Percentiles rank a stretch among this genome's conserved stretches.
Evolutionary conservation across 345 rosid genomes (phyloP).

Genomic region (Limnanthes douglasii): DNA sequence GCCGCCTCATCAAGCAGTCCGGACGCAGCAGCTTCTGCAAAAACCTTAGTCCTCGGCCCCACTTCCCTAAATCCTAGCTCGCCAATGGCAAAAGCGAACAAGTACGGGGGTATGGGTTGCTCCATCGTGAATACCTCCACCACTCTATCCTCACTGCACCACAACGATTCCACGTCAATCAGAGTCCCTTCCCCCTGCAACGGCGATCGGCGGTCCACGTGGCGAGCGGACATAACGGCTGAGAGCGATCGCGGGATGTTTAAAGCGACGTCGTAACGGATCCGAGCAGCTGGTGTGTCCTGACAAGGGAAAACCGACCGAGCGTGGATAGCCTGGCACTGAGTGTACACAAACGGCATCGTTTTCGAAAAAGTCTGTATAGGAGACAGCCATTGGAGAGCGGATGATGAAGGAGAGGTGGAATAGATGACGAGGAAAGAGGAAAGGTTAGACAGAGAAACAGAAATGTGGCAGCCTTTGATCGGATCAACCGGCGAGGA

Average conservation of each 20-base stretch:
- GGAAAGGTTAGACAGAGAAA: constrained; percentile 28
- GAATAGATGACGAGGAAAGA: constrained; percentile 33
- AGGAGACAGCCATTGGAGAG: constrained; percentile 84
- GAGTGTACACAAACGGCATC: constrained; percentile 69
- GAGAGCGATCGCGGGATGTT: constrained; percentile 57
- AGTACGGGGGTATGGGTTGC: constrained; percentile 83
- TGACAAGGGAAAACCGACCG: constrained; percentile 90
- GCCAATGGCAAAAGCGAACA: constrained; percentile 89
- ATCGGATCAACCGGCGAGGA: constrained; percentile 27
- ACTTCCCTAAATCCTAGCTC: constrained; percentile 67
- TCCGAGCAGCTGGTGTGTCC: constrained; percentile 85
- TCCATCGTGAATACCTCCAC: constrained; percentile 89
- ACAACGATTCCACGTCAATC: constrained; percentile 19
- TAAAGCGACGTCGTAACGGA: constrained; percentile 41
- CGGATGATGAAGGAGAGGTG: constrained; percentile 60
- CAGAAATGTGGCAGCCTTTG: constrained; percentile 31
- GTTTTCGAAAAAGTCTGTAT: constrained; percentile 54
- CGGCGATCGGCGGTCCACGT: constrained; percentile 48
- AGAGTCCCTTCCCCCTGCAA: constrained; percentile 24
- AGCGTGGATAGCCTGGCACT: constrained; percentile 84
- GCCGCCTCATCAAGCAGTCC: constrained; percentile 64
- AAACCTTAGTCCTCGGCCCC: constrained; percentile 81
- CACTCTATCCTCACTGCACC: constrained; percentile 59
- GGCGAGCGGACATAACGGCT: constrained; percentile 83
- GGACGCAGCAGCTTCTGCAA: constrained; percentile 34